Conservation (phyloP, 2,329 filamentous ascomycete genomes). For the Aquanectria penicillioides region DNA sequence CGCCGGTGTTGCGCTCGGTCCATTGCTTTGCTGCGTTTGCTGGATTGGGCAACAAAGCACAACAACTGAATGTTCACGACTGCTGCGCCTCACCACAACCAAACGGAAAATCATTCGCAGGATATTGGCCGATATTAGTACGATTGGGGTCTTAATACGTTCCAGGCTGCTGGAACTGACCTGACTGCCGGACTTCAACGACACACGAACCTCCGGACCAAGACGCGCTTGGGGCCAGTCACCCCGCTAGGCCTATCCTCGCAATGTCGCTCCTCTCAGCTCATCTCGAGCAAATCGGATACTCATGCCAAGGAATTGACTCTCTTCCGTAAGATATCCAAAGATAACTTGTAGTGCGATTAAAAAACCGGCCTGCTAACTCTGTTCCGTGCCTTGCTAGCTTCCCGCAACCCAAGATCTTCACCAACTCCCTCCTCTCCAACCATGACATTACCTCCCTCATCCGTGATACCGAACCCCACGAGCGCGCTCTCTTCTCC, state of each 20-base stretch:
- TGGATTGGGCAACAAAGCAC: neutral
- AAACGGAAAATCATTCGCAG: too few species aligned
- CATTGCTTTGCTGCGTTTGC: neutral
- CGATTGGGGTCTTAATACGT: too few species aligned
- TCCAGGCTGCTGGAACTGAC: too few species aligned
- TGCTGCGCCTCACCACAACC: neutral
- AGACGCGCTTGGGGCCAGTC: neutral
- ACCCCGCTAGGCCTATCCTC: constrained; percentile 11
- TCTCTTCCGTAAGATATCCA: constrained; percentile 72
- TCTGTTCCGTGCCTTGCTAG: constrained; percentile 53
- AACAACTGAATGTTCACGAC: neutral
- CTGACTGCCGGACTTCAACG: too few species aligned
- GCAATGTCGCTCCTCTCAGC: constrained; percentile 75
- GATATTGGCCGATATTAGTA: too few species aligned
- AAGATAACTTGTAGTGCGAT: neutral
- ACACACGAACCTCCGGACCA: neutral
- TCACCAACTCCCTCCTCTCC: constrained; percentile 90
- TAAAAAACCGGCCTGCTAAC: neutral
- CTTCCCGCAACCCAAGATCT: constrained; percentile 91
- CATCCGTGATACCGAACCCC: constrained; percentile 93
- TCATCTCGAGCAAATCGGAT: constrained; percentile 80
- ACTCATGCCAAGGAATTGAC: constrained; percentile 80
- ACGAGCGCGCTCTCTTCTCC: constrained; percentile 95
- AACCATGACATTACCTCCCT: constrained; percentile 92
- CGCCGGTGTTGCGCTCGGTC: neutral